These are phyloP conservation scores for Cercophora samala DNA, from an alignment of 495 filamentous ascomycete genomes.

Conservation along the genomic window DNA sequence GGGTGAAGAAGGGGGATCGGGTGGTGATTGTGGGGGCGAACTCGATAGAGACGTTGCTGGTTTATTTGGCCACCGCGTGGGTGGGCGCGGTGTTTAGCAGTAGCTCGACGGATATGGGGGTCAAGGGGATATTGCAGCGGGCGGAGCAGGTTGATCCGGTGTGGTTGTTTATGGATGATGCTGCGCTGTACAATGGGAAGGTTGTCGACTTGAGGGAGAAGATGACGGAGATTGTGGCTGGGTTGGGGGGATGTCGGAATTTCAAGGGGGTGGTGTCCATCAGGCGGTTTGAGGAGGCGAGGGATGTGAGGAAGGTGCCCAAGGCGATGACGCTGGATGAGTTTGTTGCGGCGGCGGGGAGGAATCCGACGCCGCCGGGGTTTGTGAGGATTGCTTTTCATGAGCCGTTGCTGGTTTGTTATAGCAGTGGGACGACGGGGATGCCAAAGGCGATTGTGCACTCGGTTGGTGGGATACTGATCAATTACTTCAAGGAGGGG, in stretches of 20 bases:
- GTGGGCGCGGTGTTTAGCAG: constrained; percentile 70
- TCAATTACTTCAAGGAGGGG: constrained; percentile 60
- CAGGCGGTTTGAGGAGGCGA: constrained; percentile 58
- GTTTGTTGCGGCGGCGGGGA: constrained; percentile 49
- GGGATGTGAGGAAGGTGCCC: constrained; percentile 56
- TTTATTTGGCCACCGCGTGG: constrained; percentile 61
- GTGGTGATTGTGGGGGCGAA: constrained; percentile 69
- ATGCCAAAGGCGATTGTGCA: constrained; percentile 76
- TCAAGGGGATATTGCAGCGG: constrained; percentile 70
- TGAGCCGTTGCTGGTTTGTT: constrained; percentile 70
- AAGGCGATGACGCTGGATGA: constrained; percentile 48
- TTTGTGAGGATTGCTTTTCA: constrained; percentile 62
- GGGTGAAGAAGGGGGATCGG: constrained; percentile 66
- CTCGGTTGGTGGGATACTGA: constrained; percentile 57
- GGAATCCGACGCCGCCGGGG: constrained; percentile 36
- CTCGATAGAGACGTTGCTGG: constrained; percentile 64
- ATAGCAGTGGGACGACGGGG: constrained; percentile 70
- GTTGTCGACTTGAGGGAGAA: constrained; percentile 66
- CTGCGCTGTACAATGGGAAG: constrained; percentile 74
- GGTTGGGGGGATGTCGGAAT: constrained; percentile 55
- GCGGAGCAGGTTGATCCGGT: constrained; percentile 67
- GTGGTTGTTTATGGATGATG: constrained; percentile 76
- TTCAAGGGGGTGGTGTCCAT: constrained; percentile 64
- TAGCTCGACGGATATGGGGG: constrained; percentile 75
- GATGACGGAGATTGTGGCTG: constrained; percentile 62